Conservation (phyloP, 208 protist species). For the Leishmania guyanensis region DNA sequence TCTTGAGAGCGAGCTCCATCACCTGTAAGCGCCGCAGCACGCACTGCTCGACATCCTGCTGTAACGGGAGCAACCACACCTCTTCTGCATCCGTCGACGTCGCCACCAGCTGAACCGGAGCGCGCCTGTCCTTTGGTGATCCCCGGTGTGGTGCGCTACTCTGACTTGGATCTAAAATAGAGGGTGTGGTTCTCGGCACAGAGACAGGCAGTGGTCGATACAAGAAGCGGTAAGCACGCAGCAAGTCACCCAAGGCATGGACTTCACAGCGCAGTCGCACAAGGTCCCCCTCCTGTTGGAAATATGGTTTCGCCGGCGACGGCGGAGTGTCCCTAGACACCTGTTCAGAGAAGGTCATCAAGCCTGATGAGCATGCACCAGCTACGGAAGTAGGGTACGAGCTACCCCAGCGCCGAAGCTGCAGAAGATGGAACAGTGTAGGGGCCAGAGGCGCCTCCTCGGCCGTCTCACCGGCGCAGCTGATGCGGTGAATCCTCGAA, state of each 20-base stretch:
- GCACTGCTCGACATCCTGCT: constrained; percentile 7
- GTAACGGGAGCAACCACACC: constrained; percentile 21
- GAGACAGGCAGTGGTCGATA: not conserved
- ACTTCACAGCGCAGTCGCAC: constrained; percentile 9
- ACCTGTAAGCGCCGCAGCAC: not conserved
- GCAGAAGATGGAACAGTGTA: constrained; percentile 20
- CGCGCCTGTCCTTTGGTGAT: not conserved
- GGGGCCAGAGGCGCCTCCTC: not conserved
- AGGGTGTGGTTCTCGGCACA: not conserved
- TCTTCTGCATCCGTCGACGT: constrained; percentile 15
- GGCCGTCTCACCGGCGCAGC: not conserved
- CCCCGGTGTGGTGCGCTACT: not conserved
- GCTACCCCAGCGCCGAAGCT: constrained; percentile 7
- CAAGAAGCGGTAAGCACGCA: constrained; percentile 7
- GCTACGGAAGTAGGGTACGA: not conserved
- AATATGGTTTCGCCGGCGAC: not conserved
- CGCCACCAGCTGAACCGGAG: constrained; percentile 12
- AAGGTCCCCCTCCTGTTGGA: not conserved
- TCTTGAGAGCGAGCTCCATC: not conserved
- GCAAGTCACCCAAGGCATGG: constrained; percentile 5
- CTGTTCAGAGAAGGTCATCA: not conserved
- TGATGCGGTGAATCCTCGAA: not conserved
- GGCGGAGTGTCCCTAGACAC: not conserved
- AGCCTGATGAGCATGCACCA: not conserved
- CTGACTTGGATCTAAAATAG: not conserved